phyloP scores from a whole-genome alignment of 176 grass and related monocot species.

The Musa beccarii region DNA sequence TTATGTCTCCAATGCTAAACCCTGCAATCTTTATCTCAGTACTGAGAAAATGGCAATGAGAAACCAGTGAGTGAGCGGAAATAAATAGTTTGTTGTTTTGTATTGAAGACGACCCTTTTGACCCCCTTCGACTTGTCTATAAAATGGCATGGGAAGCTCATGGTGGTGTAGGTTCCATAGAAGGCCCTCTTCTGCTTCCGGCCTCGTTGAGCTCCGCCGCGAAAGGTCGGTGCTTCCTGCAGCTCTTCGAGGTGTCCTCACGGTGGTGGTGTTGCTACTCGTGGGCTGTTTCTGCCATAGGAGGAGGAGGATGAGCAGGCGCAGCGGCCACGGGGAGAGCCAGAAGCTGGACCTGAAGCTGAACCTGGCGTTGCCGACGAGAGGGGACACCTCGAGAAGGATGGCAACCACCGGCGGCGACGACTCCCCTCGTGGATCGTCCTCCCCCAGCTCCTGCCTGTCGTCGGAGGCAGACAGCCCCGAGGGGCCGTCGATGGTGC shows the following conservation, averaged over 20 bases:
- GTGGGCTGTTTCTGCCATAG: conserved; percentile 13
- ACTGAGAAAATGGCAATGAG: neutral
- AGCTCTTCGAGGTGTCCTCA: too few species aligned
- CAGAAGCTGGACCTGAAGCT: conserved; percentile 23
- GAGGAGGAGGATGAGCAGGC: conserved; percentile 16
- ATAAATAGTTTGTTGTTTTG: neutral
- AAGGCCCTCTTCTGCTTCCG: neutral
- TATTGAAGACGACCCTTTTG: neutral
- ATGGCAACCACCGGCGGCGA: neutral
- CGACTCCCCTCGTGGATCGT: neutral
- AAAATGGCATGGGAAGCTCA: neutral
- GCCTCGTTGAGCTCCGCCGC: neutral
- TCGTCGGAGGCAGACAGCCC: conserved; percentile 30
- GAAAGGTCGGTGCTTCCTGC: neutral
- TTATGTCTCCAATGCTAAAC: too few species aligned
- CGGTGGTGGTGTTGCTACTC: neutral
- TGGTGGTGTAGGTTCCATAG: too few species aligned
- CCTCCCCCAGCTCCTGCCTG: conserved; percentile 26
- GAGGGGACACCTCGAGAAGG: conserved; percentile 7
- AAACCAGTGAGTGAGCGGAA: neutral
- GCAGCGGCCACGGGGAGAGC: neutral
- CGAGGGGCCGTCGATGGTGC: conserved; percentile 32
- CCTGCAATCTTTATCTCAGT: too few species aligned
- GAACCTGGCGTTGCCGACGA: conserved; percentile 19
- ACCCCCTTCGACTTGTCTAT: neutral